Evolutionary conservation across 2,329 filamentous ascomycete genomes (phyloP), one percentile per base, ranked within the genome.

Genomic region (Epichloe hybrida): DNA sequence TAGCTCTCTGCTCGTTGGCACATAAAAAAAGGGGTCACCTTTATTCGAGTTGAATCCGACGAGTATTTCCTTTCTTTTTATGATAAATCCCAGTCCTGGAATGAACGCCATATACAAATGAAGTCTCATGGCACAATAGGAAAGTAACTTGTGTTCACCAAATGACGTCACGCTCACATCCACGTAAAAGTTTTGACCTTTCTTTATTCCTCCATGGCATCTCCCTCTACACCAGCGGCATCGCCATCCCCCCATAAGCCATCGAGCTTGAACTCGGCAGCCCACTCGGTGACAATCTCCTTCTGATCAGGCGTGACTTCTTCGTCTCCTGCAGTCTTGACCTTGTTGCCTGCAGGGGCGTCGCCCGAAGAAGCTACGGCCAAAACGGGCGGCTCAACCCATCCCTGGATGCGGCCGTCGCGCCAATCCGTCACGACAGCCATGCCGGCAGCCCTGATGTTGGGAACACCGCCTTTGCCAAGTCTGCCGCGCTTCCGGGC

Each of bases 401-500:
- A 95, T 52, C 90, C 90, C 69, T 94, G 88, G 60, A 98, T 94
- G 49, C 93, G 81, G 27, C 90, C 91, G 65, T 97, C 91, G 58
- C 93, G 80, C 88, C 93, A 95, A 72, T 98, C 93, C n/a, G 83
- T 93, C 52, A 98, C 81, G 51, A 98, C 90, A 0, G 88, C 85
- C 77, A 93, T 91, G 55, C 91, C 93, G 7, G 93, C 91, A 50
- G 86, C 83, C 58, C 81, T 76, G 53, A 97, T 68, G 67, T 97
- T 98, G 42, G 93, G 93, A 15, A 97, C 77, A 55, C 93, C 93
- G 20, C 91, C 90, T 58, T 86, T 84, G 48, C 91, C 88, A 15
- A 98, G 75, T 52, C 93, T 77, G 49, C 93, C 93, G 54, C 93
- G 80, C 74, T 95, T 96, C 61, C 93, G 80, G 5, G 93, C 93